These are phyloP conservation scores for Xylaria intraflava DNA, from an alignment of 495 filamentous ascomycete genomes.

Conservation along the genomic window DNA sequence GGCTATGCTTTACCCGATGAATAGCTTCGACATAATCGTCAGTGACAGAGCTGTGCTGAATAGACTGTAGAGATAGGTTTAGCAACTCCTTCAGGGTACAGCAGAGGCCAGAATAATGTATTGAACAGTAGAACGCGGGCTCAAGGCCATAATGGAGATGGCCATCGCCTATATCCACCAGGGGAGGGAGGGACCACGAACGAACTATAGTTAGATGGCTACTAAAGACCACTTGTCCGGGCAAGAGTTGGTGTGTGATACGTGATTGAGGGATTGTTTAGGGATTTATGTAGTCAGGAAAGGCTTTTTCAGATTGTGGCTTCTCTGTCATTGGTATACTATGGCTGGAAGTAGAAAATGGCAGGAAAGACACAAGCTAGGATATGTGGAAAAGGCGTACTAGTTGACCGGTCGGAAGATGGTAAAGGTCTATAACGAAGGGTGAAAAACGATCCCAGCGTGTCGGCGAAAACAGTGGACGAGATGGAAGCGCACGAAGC, in stretches of 20 bases:
- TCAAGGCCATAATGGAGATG: neutral
- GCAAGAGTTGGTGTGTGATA: neutral
- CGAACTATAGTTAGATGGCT: neutral
- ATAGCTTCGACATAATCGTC: constrained; percentile 74
- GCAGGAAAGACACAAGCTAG: neutral
- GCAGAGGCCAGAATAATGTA: neutral
- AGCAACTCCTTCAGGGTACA: constrained; percentile 6
- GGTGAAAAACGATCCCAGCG: neutral
- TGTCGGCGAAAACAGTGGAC: neutral
- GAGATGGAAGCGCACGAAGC: constrained; percentile 7
- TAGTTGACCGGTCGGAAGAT: neutral
- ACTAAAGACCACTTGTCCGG: neutral
- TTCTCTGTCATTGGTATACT: neutral
- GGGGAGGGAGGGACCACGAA: neutral
- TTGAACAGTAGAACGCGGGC: neutral
- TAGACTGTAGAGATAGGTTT: neutral
- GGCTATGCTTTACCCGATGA: constrained; percentile 66
- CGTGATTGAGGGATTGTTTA: neutral
- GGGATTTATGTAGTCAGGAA: neutral
- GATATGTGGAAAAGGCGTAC: neutral
- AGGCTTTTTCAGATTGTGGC: neutral
- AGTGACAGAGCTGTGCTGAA: neutral
- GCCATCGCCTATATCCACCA: neutral
- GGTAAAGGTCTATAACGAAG: neutral
- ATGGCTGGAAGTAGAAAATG: neutral